Base-by-base conservation (phyloP, 345 rosid genomes). In the Rhodamnia argentea region DNA sequence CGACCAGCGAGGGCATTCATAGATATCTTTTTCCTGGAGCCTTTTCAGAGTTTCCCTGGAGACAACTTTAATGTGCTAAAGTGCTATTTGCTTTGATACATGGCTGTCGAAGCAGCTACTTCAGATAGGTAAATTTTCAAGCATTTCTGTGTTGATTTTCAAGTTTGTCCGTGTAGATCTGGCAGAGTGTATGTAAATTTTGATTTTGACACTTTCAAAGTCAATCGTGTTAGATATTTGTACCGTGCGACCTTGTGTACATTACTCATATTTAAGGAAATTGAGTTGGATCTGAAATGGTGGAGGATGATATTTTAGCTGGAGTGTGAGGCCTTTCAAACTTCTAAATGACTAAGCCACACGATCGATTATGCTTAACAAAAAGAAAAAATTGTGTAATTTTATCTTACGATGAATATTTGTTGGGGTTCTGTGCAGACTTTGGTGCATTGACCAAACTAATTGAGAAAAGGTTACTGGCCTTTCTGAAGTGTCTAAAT, bases 371-470 rank as follows among this genome's bases (percentile, higher is more conserved):
- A n/a, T n/a, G n/a, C n/a, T n/a, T n/a, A n/a, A n/a, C n/a, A n/a
- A n/a, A n/a, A n/a, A n/a, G n/a, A n/a, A n/a, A n/a, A n/a, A n/a
- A n/a, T 37, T 37, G 40, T 37, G 40, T 37, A 37, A 37, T 37
- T 37, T 37, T 37, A 37, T 37, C 2, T 37, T 37, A 37, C 40
- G 3, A 3, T 37, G 40, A 37, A 37, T 37, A 37, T 37, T 37
- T 37, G 40, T 3, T 37, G 40, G 40, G 3, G 40, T 37, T 37
- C 40, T 37, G 40, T 37, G 40, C 40, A 37, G 3, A 37, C 40
- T 37, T n/a, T n/a, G 91, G 95, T 89, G 90, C 96, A 84, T 89
- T 92, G 84, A 88, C 92, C 55, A 94, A 93, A 89, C 84, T 94
- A 84, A 47, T 55, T 26, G 91, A 84, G 60, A 94, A 91, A 87